Evolutionary conservation across 1,284 basidiomycete genomes (phyloP).

Genomic region (Ganoderma multipileum): DNA sequence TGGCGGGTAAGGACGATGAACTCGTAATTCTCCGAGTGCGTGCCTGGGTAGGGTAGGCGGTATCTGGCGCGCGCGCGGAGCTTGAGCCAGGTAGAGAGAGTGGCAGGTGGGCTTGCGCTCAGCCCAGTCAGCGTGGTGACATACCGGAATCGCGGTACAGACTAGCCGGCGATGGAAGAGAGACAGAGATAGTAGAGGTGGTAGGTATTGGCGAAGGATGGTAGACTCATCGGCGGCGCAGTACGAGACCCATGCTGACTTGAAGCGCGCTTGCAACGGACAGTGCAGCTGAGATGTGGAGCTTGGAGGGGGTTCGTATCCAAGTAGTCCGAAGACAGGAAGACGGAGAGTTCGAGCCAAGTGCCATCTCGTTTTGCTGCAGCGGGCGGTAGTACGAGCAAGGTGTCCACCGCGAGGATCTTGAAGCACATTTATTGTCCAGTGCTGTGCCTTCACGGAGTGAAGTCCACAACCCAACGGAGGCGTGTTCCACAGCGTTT

Average conservation of each 20-base stretch:
- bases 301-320: constrained; percentile 45
- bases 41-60: constrained; percentile 24
- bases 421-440: constrained; percentile 44
- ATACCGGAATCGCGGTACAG: constrained; percentile 40
- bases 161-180: constrained; percentile 28
- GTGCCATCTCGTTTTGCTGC: constrained; percentile 28
- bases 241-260: constrained; percentile 45
- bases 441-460: constrained; percentile 37
- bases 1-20: constrained; percentile 12
- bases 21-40: constrained; percentile 23
- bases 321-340: constrained; percentile 49
- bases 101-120: constrained; percentile 47
- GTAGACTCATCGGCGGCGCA: constrained; percentile 42
- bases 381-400: constrained; percentile 41
- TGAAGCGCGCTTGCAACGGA: constrained; percentile 44
- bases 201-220: too few relatives aligned
- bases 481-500: constrained; percentile 9
- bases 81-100: constrained; percentile 47
- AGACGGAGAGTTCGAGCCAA: constrained; percentile 42
- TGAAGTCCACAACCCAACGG: neutral
- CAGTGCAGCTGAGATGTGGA: constrained; percentile 46
- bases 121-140: constrained; percentile 48
- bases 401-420: constrained; percentile 44
- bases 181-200: too few relatives aligned
- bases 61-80: constrained; percentile 37